These are phyloP conservation scores for Psilocybe sp. DNA, from an alignment of 768 basidiomycete genomes.

Conservation along the genomic window DNA sequence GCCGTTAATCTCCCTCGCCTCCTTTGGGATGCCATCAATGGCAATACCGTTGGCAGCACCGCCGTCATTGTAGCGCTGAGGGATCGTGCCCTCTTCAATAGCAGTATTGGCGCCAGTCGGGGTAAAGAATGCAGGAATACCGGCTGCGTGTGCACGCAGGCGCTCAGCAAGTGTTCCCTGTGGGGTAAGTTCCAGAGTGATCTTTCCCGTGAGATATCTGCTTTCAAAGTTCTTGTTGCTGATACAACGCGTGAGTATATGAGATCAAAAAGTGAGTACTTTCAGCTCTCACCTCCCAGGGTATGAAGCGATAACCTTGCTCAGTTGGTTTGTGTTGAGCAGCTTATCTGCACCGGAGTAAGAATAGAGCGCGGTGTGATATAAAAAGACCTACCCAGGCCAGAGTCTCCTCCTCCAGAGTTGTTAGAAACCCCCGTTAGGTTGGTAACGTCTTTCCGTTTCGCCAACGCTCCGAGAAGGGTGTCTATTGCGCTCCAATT, in stretches of 20 bases:
- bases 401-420: slow-evolving; percentile 67
- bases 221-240: slow-evolving; percentile 87
- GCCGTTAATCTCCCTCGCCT: slow-evolving; percentile 75
- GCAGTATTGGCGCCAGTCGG: slow-evolving; percentile 88
- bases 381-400: slow-evolving; percentile 47
- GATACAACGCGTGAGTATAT: slow-evolving; percentile 4
- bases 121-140: slow-evolving; percentile 92
- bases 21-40: slow-evolving; percentile 73
- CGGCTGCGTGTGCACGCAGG: slow-evolving; percentile 84
- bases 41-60: slow-evolving; percentile 70
- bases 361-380: not conserved
- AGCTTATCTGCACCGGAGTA: slow-evolving; percentile 54
- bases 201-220: slow-evolving; percentile 75
- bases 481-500: slow-evolving; percentile 53
- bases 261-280: not conserved
- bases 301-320: slow-evolving; percentile 86
- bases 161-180: slow-evolving; percentile 91
- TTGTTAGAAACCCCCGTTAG: slow-evolving; percentile 90
- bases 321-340: slow-evolving; percentile 69
- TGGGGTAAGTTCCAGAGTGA: slow-evolving; percentile 85
- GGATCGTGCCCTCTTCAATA: slow-evolving; percentile 76
- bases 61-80: slow-evolving; percentile 74
- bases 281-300: slow-evolving; percentile 63
- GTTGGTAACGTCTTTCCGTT: slow-evolving; percentile 68
- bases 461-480: slow-evolving; percentile 72